Evolutionary conservation across 768 basidiomycete species (phyloP).

Genomic region (Gyrodon lividus): DNA sequence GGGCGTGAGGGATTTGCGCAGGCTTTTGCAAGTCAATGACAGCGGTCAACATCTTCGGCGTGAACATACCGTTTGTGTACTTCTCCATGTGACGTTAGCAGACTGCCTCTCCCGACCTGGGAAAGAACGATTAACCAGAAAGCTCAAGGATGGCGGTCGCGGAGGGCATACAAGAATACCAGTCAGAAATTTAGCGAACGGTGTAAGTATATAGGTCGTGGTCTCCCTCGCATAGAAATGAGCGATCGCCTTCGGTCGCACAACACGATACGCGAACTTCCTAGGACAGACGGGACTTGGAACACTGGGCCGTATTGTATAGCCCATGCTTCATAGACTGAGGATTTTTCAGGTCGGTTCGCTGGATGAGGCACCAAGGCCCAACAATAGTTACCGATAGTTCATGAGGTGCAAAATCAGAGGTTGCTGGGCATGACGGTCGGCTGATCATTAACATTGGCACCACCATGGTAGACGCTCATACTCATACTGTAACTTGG

Average conservation of each 20-base stretch:
- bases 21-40: conserved; percentile 6
- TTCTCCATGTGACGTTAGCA: conserved; percentile 15
- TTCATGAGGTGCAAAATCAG: too few relatives aligned
- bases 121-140: background rate
- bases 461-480: too few relatives aligned
- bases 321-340: conserved; percentile 45
- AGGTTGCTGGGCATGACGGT: too few relatives aligned
- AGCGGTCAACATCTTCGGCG: too few relatives aligned
- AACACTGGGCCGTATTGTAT: conserved; percentile 45
- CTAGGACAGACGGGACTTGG: conserved; percentile 37
- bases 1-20: conserved; percentile 26
- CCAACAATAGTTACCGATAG: too few relatives aligned
- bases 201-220: conserved; percentile 42
- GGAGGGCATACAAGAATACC: conserved; percentile 27
- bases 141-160: too few relatives aligned
- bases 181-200: conserved; percentile 35
- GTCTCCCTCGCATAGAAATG: conserved; percentile 53
- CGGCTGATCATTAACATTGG: too few relatives aligned
- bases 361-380: too few relatives aligned
- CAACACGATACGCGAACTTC: conserved; percentile 35
- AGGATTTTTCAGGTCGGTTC: too few relatives aligned
- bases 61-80: too few relatives aligned
- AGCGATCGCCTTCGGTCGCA: conserved; percentile 47
- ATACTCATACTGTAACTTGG: too few relatives aligned
- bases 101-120: conserved; percentile 11